Conservation (phyloP, 2,329 filamentous ascomycete species). For the Emericellopsis atlantica region DNA sequence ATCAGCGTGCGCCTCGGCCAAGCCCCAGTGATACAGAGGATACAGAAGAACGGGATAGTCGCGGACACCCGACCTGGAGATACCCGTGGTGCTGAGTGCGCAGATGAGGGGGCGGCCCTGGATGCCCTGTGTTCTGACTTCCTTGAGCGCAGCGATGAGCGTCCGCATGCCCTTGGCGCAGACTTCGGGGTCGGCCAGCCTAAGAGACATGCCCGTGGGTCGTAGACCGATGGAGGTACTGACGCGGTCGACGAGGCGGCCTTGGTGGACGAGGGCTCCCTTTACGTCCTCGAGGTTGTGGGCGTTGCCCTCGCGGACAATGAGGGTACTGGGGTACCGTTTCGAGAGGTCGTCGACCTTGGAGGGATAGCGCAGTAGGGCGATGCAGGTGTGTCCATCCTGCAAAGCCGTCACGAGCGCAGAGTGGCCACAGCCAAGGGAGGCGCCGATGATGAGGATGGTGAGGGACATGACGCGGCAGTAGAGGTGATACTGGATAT, state of each 20-base stretch:
- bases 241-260: slow-evolving; percentile 22
- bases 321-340: slow-evolving; percentile 16
- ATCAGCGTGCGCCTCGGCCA: slow-evolving; percentile 25
- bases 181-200: slow-evolving; percentile 23
- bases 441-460: slow-evolving; percentile 25
- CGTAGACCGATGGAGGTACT: slow-evolving; percentile 24
- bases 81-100: slow-evolving; percentile 27
- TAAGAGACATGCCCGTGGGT: slow-evolving; percentile 11
- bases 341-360: slow-evolving; percentile 17
- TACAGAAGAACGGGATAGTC: slow-evolving; percentile 24
- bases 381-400: slow-evolving; percentile 23
- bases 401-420: slow-evolving; percentile 21
- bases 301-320: slow-evolving; percentile 24
- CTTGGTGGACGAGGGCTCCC: slow-evolving; percentile 13
- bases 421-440: slow-evolving; percentile 24
- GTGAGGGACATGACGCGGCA: slow-evolving; percentile 2
- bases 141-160: slow-evolving; percentile 18
- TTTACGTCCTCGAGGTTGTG: slow-evolving; percentile 18
- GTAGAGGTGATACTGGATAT: no score
- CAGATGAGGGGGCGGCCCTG: slow-evolving; percentile 19
- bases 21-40: slow-evolving; percentile 25
- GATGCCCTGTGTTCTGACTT: slow-evolving; percentile 8
- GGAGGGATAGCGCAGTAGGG: slow-evolving; percentile 24
- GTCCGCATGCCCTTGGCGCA: slow-evolving; percentile 22
- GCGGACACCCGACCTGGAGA: slow-evolving; percentile 11